Conservation (phyloP, 2,329 filamentous ascomycete species). For the Gliomastix tumulicola region DNA sequence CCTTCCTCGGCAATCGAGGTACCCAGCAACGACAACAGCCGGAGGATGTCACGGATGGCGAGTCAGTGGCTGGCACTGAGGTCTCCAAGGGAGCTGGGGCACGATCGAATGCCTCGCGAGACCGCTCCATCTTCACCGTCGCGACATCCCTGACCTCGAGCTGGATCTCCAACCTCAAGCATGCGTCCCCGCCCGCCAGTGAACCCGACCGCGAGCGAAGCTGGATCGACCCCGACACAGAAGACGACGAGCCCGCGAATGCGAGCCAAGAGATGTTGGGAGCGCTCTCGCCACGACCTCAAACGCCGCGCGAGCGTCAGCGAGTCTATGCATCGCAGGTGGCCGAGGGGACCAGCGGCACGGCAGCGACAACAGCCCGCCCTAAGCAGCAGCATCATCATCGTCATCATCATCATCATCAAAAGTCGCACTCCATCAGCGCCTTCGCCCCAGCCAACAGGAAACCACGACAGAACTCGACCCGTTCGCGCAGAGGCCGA, state of each 20-base stretch:
- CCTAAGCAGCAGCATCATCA: too few species aligned
- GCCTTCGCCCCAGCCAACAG: too few species aligned
- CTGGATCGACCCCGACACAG: conserved; percentile 30
- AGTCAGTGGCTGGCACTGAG: conserved; percentile 20
- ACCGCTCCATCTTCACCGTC: conserved; percentile 25
- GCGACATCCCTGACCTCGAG: conserved; percentile 26
- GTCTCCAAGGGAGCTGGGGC: conserved; percentile 21
- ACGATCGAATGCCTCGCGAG: conserved; percentile 21
- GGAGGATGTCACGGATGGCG: conserved; percentile 23
- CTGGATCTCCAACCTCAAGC: too few species aligned
- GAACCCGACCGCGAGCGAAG: conserved; percentile 20
- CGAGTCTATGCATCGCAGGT: too few species aligned
- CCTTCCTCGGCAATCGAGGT: conserved; percentile 23
- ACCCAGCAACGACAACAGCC: conserved; percentile 12
- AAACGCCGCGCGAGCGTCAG: conserved; percentile 15
- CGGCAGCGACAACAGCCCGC: background rate
- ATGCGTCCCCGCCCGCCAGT: too few species aligned
- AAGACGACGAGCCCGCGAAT: conserved; percentile 15
- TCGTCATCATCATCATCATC: conserved; percentile 1
- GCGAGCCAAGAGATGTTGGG: conserved; percentile 5
- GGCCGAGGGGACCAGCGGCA: conserved; percentile 7
- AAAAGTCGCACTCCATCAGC: conserved; percentile 4
- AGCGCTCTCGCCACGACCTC: conserved; percentile 20
- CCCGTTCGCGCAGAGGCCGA: too few species aligned
- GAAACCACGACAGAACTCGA: too few species aligned